Evolutionary conservation across 2,329 filamentous ascomycete species (phyloP).

Genomic region (Fusarium sp.): DNA sequence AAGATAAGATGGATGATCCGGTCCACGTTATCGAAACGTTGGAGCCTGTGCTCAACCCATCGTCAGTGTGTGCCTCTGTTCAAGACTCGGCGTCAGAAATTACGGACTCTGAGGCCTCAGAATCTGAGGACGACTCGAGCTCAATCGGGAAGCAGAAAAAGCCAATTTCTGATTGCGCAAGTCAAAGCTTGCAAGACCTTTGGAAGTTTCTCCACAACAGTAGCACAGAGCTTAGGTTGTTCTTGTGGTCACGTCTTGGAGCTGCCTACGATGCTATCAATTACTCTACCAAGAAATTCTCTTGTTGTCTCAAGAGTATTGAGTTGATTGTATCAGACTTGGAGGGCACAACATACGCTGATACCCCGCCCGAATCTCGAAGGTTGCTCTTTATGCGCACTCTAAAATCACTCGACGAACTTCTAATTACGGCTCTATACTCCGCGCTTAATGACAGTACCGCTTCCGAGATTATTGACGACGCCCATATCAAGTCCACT

Average conservation of each 20-base stretch:
- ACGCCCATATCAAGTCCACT: slow-evolving; percentile 79
- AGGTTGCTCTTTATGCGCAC: slow-evolving; percentile 78
- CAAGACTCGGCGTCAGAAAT: slow-evolving; percentile 13
- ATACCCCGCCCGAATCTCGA: slow-evolving; percentile 72
- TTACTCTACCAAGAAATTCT: slow-evolving; percentile 88
- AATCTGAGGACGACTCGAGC: slow-evolving; percentile 37
- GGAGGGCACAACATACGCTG: slow-evolving; percentile 72
- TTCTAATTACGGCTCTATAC: slow-evolving; percentile 78
- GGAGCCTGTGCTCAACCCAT: slow-evolving; percentile 88
- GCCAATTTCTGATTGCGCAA: slow-evolving; percentile 65
- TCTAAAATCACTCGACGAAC: slow-evolving; percentile 82
- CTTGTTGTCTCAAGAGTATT: slow-evolving; percentile 86
- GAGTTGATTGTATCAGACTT: slow-evolving; percentile 79
- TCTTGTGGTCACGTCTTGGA: slow-evolving; percentile 90
- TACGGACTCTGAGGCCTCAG: slow-evolving; percentile 1
- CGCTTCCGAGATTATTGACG: slow-evolving; percentile 87
- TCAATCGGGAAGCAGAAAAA: slow-evolving; percentile 35
- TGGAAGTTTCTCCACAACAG: slow-evolving; percentile 86
- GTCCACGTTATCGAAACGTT: slow-evolving; percentile 89
- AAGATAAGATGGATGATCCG: slow-evolving; percentile 83
- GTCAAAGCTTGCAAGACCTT: slow-evolving; percentile 77
- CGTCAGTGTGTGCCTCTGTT: slow-evolving; percentile 61
- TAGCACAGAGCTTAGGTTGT: slow-evolving; percentile 84
- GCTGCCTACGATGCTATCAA: slow-evolving; percentile 89
- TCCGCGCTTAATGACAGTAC: slow-evolving; percentile 74